Percentiles rank a stretch among this genome's conserved stretches.
phyloP scores from a whole-genome alignment of 306 rosid genomes.

The Cicer bijugum region DNA sequence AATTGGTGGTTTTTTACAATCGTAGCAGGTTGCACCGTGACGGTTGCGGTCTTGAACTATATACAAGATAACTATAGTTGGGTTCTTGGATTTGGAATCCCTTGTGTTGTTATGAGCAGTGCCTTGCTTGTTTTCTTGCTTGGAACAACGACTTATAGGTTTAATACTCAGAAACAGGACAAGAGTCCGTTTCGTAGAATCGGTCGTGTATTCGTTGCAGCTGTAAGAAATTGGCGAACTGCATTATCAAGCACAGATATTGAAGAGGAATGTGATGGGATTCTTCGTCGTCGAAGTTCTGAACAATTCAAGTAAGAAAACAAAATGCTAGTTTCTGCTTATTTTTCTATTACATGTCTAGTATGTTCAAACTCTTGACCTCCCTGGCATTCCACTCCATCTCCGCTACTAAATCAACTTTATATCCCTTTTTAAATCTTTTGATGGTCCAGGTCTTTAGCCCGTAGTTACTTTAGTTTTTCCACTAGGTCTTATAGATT shows the following conservation, averaged over 20 bases:
- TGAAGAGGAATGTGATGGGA: conserved; percentile 41
- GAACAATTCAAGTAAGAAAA: conserved; percentile 22
- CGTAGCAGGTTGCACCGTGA: conserved; percentile 47
- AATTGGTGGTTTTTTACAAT: conserved; percentile 82
- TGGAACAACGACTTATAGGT: conserved; percentile 64
- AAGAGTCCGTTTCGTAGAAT: conserved; percentile 57
- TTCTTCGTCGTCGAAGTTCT: not conserved
- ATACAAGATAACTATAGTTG: conserved; percentile 64
- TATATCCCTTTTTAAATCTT: too few relatives aligned
- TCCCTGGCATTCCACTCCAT: too few relatives aligned
- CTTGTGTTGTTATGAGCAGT: conserved; percentile 54
- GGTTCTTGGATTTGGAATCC: conserved; percentile 75
- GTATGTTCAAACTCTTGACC: too few relatives aligned
- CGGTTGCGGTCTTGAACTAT: conserved; percentile 50
- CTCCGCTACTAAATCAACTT: too few relatives aligned
- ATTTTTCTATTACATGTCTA: too few relatives aligned
- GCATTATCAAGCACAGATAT: not conserved
- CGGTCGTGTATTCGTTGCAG: conserved; percentile 49
- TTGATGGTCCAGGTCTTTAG: too few relatives aligned
- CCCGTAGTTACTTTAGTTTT: too few relatives aligned
- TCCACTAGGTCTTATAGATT: not conserved
- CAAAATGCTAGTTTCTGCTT: not conserved
- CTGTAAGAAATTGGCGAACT: conserved; percentile 46
- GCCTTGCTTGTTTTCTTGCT: conserved; percentile 60
- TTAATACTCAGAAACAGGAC: conserved; percentile 28